These are phyloP conservation scores for Avena eriantha DNA, from an alignment of 176 grass and related monocot genomes.

Conservation along the genomic window DNA sequence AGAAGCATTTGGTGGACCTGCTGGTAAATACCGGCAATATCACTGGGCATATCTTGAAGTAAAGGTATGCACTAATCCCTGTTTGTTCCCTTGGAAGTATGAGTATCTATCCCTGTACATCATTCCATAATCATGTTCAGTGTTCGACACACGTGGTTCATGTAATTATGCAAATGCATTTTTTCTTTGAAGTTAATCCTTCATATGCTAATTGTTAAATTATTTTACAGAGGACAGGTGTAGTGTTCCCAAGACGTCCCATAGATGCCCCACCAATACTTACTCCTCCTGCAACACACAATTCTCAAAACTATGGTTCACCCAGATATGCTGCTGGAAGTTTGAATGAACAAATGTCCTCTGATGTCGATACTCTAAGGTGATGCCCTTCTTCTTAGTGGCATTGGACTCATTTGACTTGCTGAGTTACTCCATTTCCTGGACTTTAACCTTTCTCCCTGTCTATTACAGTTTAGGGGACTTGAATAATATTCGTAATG, in stretches of 20 bases:
- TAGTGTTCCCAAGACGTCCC: constrained; percentile 72
- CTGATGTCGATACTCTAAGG: constrained; percentile 69
- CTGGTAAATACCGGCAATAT: constrained; percentile 84
- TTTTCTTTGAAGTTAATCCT: neutral
- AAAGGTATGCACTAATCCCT: constrained; percentile 58
- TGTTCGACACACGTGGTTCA: neutral
- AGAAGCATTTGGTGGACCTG: constrained; percentile 98
- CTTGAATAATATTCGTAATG: constrained; percentile 75
- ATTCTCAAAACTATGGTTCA: constrained; percentile 59
- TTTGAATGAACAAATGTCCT: constrained; percentile 55
- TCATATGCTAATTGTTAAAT: constrained; percentile 34
- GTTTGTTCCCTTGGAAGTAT: constrained; percentile 20
- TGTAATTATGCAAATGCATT: neutral
- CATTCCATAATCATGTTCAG: constrained; percentile 9
- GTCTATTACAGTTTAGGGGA: constrained; percentile 66
- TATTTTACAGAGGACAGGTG: constrained; percentile 71
- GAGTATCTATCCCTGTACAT: constrained; percentile 11
- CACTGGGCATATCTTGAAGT: constrained; percentile 92
- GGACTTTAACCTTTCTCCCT: neutral
- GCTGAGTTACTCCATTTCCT: constrained; percentile 11
- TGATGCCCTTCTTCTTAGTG: constrained; percentile 28
- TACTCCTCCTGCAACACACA: constrained; percentile 59
- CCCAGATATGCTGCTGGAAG: constrained; percentile 51
- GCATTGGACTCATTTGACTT: neutral
- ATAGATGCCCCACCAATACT: constrained; percentile 80